phyloP scores from a whole-genome alignment of 2,329 filamentous ascomycete species.

The Aciculosporium take region DNA sequence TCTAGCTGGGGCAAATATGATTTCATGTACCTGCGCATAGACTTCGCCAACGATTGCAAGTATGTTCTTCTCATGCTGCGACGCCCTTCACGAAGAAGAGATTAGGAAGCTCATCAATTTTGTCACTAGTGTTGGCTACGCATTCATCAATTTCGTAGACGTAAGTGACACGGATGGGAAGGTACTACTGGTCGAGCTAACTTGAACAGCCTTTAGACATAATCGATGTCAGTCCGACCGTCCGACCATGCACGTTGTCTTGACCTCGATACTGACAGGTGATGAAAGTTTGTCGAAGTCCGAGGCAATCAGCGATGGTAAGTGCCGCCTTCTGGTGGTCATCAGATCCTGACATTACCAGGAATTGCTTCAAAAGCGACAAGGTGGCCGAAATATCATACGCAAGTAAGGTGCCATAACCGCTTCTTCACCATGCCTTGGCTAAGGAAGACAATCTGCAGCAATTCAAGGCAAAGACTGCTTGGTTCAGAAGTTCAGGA shows the following conservation, averaged over 20 bases:
- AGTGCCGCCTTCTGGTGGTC: constrained; percentile 6
- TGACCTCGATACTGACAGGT: constrained; percentile 8
- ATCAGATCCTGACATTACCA: constrained; percentile 17
- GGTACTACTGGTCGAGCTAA: background rate
- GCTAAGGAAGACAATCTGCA: constrained; percentile 17
- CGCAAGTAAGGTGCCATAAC: constrained; percentile 51
- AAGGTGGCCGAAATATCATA: constrained; percentile 88
- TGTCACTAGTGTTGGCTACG: constrained; percentile 68
- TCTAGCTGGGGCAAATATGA: constrained; percentile 75
- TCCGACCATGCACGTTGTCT: background rate
- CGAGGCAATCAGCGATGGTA: constrained; percentile 59
- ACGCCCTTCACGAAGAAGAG: background rate
- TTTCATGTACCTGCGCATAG: constrained; percentile 89
- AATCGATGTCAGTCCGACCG: constrained; percentile 41
- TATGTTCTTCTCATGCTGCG: constrained; percentile 27
- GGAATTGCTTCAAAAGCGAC: constrained; percentile 69
- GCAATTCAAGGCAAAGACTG: constrained; percentile 88
- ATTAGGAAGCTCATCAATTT: constrained; percentile 1
- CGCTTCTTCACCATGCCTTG: background rate
- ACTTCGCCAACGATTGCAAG: constrained; percentile 76
- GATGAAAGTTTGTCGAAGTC: constrained; percentile 51
- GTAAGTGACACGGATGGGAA: constrained; percentile 32
- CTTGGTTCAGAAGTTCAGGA: constrained; percentile 86
- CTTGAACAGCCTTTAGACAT: constrained; percentile 56
- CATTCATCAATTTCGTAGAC: constrained; percentile 88